Base-by-base conservation (phyloP, 2,329 filamentous ascomycete genomes). In the Alternaria incomplexa region DNA sequence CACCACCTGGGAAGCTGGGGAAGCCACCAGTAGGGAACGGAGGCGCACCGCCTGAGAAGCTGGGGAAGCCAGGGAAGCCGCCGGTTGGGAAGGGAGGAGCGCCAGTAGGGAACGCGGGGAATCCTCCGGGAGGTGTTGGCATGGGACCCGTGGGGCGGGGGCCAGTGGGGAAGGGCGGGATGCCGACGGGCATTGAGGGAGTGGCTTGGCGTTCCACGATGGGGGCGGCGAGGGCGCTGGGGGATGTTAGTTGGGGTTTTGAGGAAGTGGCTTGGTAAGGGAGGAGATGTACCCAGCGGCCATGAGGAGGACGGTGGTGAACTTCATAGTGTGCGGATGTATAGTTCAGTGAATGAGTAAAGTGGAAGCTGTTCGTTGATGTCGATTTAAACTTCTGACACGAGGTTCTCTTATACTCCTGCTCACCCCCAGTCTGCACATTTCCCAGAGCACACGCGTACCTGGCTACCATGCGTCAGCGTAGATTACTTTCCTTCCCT, bases 181-280 rank as follows among this genome's bases (percentile, higher is more conserved):
- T 26, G 11, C 46, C 48, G 12, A 56, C 25, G 15, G 64, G 44
- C 13, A 47, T 36, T 23, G 51, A 45, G 30, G 55, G 45, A 23
- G 30, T 28, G 25, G 22, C 54, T 44, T 65, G 63, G 17, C 50
- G 63, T 22, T 61, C 52, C 12, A 61, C 17, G 28, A 68, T 20
- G 23, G 65, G 65, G 12, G 65, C 58, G 28, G 65, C 63, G n/a
- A 68, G 8, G 52, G 61, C 63, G 50, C 65, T 68, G 58, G 28
- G 6, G 40, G 36, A 8, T 58, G 51, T 65, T 46, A 63, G 59
- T 47, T 10, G 15, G 23, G 22, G 23, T 32, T 3, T 43, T 30
- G 52, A 20, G 11, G 12, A 17, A 26, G n/a, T 13, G 15, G 10
- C 26, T 4, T 30, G 11, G 12, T 26, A n/a, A 17, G 36, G 23